Evolutionary conservation across 2,329 filamentous ascomycete genomes (phyloP).

Genomic region (Aspergillus fijiensis): DNA sequence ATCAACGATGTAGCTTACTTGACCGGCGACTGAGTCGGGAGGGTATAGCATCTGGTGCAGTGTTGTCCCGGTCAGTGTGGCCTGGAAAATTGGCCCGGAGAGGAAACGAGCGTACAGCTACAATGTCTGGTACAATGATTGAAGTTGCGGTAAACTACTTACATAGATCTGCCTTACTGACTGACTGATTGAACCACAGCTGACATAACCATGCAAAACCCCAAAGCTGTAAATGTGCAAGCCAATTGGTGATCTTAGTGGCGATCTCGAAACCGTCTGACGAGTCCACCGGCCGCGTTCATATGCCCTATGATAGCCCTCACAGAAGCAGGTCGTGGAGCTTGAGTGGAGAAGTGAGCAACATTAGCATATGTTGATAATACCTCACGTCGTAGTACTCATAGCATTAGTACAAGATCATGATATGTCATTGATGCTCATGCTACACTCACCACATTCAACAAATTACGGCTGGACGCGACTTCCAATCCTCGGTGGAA

Average conservation of each 20-base stretch:
- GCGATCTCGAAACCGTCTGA: constrained; percentile 27
- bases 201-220: background rate
- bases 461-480: background rate
- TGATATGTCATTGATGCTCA: background rate
- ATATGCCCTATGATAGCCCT: constrained; percentile 8
- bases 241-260: constrained; percentile 32
- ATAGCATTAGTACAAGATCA: constrained; percentile 16
- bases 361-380: constrained; percentile 11
- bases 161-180: too few species aligned
- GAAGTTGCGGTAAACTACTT: too few species aligned
- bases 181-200: too few species aligned
- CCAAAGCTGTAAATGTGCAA: constrained; percentile 14
- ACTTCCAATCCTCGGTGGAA: background rate
- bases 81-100: too few species aligned
- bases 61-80: too few species aligned
- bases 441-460: background rate
- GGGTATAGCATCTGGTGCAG: too few species aligned
- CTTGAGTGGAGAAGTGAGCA: constrained; percentile 23
- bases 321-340: constrained; percentile 21
- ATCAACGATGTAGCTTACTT: too few species aligned
- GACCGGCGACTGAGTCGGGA: too few species aligned
- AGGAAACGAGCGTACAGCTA: too few species aligned
- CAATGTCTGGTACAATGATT: too few species aligned
- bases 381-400: too few species aligned
- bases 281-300: constrained; percentile 15